Base-by-base conservation (phyloP, 257 asterid genomes). In the Schizonepeta tenuifolia region DNA sequence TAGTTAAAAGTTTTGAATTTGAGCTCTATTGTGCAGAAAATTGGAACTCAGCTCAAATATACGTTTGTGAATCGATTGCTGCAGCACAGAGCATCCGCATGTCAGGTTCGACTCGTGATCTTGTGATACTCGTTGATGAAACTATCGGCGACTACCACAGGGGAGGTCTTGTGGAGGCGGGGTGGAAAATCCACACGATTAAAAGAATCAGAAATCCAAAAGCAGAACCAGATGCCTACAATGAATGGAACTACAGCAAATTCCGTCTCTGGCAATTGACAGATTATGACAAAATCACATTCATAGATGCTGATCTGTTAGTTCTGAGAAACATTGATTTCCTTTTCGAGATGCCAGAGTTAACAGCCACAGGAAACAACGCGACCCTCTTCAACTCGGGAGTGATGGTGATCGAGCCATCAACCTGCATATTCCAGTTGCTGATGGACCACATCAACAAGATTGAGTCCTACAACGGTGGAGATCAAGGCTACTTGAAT, bases 1-100 rank as follows among this genome's bases (percentile, higher is more conserved):
- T n/a, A n/a, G n/a, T n/a, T n/a, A n/a, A n/a, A n/a, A n/a, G n/a
- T n/a, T n/a, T n/a, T n/a, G n/a, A n/a, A n/a, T n/a, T n/a, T n/a
- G n/a, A n/a, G n/a, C n/a, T n/a, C n/a, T n/a, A n/a, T n/a, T n/a
- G n/a, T n/a, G n/a, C n/a, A n/a, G n/a, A n/a, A n/a, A n/a, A n/a
- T n/a, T n/a, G n/a, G n/a, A n/a, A 89, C 80, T 90, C 98, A 7
- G 97, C 98, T 40, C 86, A 93, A 3, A 78, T 87, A 57, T 93
- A 93, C 44, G 97, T 93, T 33, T 93, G 98, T 76, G 97, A 97
- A 28, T 96, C 98, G 24, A 93, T 93, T 67, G 87, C 90, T 22
- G 97, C 93, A 22, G 98, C 98, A n/a, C 98, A 93, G 80, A 93
- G 98, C 63, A 89, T 93, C 70, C 95, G 97, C 40, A 86, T 93